Evolutionary conservation across 139 green algal genomes (phyloP), one percentile per base, ranked within the genome.

Genomic region (Cymbomonas tetramitiformis): DNA sequence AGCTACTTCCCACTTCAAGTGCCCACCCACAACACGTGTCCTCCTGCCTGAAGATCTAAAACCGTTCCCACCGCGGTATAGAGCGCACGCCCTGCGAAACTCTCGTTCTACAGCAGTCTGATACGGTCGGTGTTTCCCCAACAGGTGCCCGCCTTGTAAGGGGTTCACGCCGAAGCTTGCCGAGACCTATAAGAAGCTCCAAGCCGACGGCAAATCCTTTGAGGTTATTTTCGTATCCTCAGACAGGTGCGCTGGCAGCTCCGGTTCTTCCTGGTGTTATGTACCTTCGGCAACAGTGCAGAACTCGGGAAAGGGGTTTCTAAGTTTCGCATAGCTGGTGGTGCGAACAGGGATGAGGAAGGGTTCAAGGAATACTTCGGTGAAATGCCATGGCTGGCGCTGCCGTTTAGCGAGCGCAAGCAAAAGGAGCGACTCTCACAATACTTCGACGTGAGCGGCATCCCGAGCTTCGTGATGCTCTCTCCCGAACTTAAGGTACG

Each of bases 341-440:
- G 12, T 8, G 12, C 7, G n/a, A n/a, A 56, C 21, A 39, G 21
- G 24, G 10, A 47, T 8, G 24, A 56, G 21, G 48, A 46, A 10
- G 18, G 19, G 21, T 56, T 44, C 23, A 41, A 56, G 12, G 48
- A 56, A 29, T 56, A 56, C 21, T 47, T 56, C n/a, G 48, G 18
- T 12, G n/a, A 46, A n/a, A 56, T 56, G 48, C 48, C 48, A 29
- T 56, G 48, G 48, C 48, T 56, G 15, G 48, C 48, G 7, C 26
- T 56, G 48, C 48, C 48, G 8, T 41, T 44, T n/a, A 29, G 9
- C 24, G 48, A 47, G 19, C 8, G n/a, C 8, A n/a, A 56, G 12
- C 0, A 10, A 0, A 46, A 46, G 21, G 26, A 43, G 15, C 26
- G 26, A 15, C 48, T 56, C 48, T 44, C n/a, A 7, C 15, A 56